phyloP scores from a whole-genome alignment of 2,329 filamentous ascomycete genomes.

The Bimuria novae-zelandiae region DNA sequence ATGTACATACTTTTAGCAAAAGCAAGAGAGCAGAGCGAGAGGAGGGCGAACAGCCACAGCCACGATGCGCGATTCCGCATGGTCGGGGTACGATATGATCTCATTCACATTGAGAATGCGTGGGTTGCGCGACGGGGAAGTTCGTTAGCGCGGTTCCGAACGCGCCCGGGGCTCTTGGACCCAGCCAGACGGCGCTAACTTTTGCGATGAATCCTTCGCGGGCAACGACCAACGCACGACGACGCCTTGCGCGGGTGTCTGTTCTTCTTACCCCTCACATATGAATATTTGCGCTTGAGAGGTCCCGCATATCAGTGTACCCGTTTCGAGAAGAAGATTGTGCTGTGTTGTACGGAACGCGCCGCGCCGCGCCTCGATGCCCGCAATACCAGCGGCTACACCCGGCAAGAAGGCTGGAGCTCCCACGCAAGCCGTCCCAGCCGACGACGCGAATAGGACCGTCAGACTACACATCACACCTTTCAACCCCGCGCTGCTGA shows the following conservation, averaged over 20 bases:
- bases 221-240: conserved; percentile 15
- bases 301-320: too few relatives aligned
- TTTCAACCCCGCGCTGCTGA: conserved; percentile 74
- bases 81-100: conserved; percentile 5
- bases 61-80: conserved; percentile 31
- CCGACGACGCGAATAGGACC: conserved; percentile 23
- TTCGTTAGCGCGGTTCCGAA: too few relatives aligned
- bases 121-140: too few relatives aligned
- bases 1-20: conserved; percentile 50
- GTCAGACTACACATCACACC: conserved; percentile 85
- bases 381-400: conserved; percentile 34
- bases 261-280: too few relatives aligned
- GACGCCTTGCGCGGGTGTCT: conserved; percentile 2
- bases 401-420: conserved; percentile 19
- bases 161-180: conserved; percentile 4
- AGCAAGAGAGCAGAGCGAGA: conserved; percentile 44
- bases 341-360: too few relatives aligned
- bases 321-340: too few relatives aligned
- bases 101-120: conserved; percentile 8
- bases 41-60: conserved; percentile 31
- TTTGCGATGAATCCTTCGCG: conserved; percentile 36
- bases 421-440: conserved; percentile 17
- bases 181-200: conserved; percentile 33
- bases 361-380: conserved; percentile 38
- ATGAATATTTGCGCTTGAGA: too few relatives aligned